Conservation (phyloP, 1,139 yeast species). For the Hyphopichia fennica region DNA sequence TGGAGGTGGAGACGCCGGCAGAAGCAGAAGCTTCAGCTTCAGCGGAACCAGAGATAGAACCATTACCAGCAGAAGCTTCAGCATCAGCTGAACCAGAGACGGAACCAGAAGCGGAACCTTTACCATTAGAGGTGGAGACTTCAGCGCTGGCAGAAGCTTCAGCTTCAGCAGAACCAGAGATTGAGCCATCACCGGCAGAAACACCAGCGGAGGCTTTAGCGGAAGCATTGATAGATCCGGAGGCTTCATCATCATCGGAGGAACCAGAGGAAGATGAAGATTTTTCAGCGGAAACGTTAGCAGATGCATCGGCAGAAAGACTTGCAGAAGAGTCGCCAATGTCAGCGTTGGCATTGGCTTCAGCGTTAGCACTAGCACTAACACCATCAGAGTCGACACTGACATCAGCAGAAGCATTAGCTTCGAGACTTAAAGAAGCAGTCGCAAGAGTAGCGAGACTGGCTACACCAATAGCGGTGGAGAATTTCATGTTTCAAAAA, state of each 20-base stretch:
- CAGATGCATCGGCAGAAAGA: neutral
- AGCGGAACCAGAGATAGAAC: neutral
- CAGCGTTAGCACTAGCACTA: neutral
- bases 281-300: neutral
- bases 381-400: neutral
- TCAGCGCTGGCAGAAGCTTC: neutral
- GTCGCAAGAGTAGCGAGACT: constrained; percentile 1
- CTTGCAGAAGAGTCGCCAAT: constrained; percentile 7
- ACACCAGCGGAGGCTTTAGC: neutral
- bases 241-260: neutral
- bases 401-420: neutral
- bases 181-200: neutral
- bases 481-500: neutral
- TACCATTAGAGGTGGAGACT: neutral
- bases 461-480: constrained; percentile 2
- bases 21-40: neutral
- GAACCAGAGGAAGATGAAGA: no score
- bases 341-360: neutral
- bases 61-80: neutral
- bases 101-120: neutral
- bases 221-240: neutral
- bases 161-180: neutral
- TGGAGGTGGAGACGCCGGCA: neutral
- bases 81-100: neutral
- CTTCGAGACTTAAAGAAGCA: neutral